phyloP scores from a whole-genome alignment of 2,329 filamentous ascomycete genomes.

The Chalaropsis ovoidea region DNA sequence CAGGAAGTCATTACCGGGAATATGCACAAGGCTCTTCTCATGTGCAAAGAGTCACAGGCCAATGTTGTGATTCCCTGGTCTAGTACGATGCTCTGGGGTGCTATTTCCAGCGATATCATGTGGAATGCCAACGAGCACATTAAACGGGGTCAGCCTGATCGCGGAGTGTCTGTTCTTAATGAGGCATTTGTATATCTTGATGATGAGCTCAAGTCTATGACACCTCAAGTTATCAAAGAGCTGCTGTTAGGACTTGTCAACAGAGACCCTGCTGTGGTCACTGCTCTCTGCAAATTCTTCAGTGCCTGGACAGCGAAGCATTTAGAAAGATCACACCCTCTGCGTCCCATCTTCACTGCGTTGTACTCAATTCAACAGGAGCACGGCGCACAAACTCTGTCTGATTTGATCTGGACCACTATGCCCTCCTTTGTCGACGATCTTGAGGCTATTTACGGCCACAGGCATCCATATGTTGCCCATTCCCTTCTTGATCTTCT shows the following conservation, averaged over 20 bases:
- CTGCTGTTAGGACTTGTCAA: conserved; percentile 38
- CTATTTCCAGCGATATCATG: conserved; percentile 38
- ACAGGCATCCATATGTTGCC: conserved; percentile 37
- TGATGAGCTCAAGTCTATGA: conserved; percentile 36
- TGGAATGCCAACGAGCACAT: conserved; percentile 38
- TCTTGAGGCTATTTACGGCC: conserved; percentile 38
- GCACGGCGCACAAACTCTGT: conserved; percentile 37
- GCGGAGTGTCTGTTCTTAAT: conserved; percentile 36
- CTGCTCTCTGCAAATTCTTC: conserved; percentile 39
- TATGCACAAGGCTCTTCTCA: conserved; percentile 38
- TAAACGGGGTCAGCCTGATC: conserved; percentile 35
- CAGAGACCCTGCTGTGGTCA: conserved; percentile 38
- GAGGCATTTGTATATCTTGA: conserved; percentile 38
- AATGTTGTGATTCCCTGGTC: conserved; percentile 37
- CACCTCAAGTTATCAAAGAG: conserved; percentile 38
- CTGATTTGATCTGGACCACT: conserved; percentile 37
- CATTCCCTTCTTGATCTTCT: conserved; percentile 29
- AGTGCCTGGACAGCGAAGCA: conserved; percentile 38
- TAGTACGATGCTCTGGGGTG: conserved; percentile 38
- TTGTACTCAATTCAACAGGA: conserved; percentile 40
- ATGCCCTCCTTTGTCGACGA: conserved; percentile 38
- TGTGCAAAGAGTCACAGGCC: conserved; percentile 35
- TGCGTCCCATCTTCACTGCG: conserved; percentile 37
- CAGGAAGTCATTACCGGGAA: conserved; percentile 39
- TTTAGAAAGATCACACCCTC: conserved; percentile 36